A percentile compares a stretch with the other conserved stretches of the same genome.
Conservation (phyloP, 768 basidiomycete species). For the Naganishia vaughanmartiniae region DNA sequence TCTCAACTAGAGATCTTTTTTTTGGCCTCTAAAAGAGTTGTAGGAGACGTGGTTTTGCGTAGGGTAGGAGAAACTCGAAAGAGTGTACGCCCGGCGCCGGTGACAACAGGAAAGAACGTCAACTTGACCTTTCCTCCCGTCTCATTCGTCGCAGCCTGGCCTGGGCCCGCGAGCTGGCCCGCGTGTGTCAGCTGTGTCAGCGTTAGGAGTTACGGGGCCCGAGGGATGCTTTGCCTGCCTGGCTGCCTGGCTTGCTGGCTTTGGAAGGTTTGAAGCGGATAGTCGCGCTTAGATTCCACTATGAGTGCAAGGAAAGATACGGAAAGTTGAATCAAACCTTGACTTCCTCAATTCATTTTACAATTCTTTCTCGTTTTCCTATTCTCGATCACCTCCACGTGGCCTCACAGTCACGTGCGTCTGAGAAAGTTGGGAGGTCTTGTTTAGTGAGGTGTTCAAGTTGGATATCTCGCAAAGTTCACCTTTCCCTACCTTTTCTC, state of each 20-base stretch:
- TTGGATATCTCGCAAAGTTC: neutral
- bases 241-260: no score
- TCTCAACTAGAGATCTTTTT: conserved; percentile 25
- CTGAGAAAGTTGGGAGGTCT: neutral
- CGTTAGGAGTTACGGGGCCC: no score
- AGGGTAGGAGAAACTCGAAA: conserved; percentile 19
- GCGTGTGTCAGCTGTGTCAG: no score
- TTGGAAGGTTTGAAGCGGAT: neutral
- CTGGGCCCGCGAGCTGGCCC: no score
- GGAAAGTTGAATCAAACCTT: neutral
- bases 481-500: no score
- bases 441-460: neutral
- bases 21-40: conserved; percentile 11
- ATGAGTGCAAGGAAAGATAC: neutral
- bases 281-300: neutral
- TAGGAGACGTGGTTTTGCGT: neutral
- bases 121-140: neutral
- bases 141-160: no score
- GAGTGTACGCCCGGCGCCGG: neutral
- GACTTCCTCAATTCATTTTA: neutral
- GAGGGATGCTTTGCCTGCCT: no score
- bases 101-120: neutral
- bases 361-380: neutral
- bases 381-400: neutral
- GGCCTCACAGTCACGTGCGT: neutral